A percentile compares a stretch with the other conserved stretches of the same genome.
These are phyloP conservation scores for Corymbia calophylla DNA, from an alignment of 441 rosid genomes.

Conservation along the genomic window DNA sequence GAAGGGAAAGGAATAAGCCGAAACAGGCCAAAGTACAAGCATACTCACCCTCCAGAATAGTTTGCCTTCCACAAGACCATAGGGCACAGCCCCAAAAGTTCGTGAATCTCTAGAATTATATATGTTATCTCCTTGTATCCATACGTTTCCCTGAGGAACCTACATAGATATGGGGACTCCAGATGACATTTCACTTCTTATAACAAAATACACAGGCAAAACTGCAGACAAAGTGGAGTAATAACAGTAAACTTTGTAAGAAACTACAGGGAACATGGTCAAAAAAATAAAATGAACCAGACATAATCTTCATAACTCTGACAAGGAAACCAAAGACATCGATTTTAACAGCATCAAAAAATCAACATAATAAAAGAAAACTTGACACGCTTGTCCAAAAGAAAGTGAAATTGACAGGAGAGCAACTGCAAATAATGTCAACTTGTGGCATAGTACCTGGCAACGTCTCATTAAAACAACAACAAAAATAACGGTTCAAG, in stretches of 20 bases:
- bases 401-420: background rate
- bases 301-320: background rate
- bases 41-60: slow-evolving; percentile 57
- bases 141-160: slow-evolving; percentile 76
- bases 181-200: background rate
- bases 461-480: background rate
- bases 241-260: background rate
- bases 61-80: slow-evolving; percentile 61
- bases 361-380: background rate
- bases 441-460: background rate
- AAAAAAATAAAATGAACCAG: background rate
- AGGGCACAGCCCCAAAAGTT: slow-evolving; percentile 64
- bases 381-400: background rate
- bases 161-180: slow-evolving; percentile 7
- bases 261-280: background rate
- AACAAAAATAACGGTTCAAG: background rate
- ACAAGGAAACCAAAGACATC: background rate
- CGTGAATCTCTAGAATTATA: slow-evolving; percentile 61
- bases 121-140: slow-evolving; percentile 65
- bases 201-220: background rate
- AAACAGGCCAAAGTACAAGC: background rate
- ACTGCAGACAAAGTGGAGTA: background rate
- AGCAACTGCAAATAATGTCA: background rate
- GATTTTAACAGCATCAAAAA: background rate
- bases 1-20: background rate